Evolutionary conservation across 257 asterid species (phyloP).

Genomic region (Solanum clarkiae): DNA sequence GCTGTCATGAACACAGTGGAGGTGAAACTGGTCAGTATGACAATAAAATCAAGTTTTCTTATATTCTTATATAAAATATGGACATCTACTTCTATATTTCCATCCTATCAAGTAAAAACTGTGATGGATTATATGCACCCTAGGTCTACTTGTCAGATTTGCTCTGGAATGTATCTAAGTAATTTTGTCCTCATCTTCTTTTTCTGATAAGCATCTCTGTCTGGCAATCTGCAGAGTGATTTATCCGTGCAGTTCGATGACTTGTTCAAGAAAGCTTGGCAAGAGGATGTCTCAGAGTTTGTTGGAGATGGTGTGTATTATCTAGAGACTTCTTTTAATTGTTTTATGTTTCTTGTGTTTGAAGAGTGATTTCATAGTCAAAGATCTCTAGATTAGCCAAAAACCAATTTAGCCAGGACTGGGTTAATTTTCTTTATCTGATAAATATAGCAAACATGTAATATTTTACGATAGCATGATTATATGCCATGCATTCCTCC

Average conservation of each 20-base stretch:
- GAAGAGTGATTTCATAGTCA: neutral
- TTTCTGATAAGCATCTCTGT: conserved; percentile 11
- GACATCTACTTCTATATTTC: neutral
- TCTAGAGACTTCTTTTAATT: neutral
- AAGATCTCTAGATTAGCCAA: neutral
- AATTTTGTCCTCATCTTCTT: conserved; percentile 3
- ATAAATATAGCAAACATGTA: neutral
- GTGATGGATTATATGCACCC: neutral
- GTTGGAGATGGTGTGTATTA: conserved; percentile 52
- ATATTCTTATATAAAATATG: neutral
- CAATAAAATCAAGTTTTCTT: conserved; percentile 2
- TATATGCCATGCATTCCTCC: neutral
- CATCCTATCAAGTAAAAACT: neutral
- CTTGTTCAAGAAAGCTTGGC: conserved; percentile 93
- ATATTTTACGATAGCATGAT: neutral
- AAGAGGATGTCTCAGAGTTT: conserved; percentile 45
- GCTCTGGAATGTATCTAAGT: neutral
- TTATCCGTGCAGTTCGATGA: conserved; percentile 91
- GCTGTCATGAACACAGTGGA: conserved; percentile 23
- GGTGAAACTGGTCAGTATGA: conserved; percentile 53
- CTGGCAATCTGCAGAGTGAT: conserved; percentile 50
- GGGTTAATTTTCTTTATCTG: neutral
- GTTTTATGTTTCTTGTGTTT: neutral
- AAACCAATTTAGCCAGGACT: neutral
- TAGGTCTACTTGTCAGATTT: neutral